Evolutionary conservation across 345 rosid genomes (phyloP).

Genomic region (Microthlaspi erraticum): DNA sequence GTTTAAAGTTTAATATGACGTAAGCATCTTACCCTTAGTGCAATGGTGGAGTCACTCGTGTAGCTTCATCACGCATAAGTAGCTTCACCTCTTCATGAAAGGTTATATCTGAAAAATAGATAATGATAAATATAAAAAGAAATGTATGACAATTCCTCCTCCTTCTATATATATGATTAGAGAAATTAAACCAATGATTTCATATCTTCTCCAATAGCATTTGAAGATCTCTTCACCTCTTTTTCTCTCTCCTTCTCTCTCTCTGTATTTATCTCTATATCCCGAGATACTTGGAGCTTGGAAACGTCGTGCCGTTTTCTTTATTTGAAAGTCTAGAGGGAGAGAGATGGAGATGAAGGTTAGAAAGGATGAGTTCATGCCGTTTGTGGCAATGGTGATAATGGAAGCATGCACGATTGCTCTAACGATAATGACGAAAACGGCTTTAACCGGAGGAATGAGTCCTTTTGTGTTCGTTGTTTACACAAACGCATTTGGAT

Average conservation of each 20-base stretch:
- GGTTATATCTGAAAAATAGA: conserved; percentile 49
- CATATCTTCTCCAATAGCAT: conserved; percentile 31
- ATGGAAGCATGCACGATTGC: conserved; percentile 79
- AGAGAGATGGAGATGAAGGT: conserved; percentile 38
- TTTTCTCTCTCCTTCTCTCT: not conserved
- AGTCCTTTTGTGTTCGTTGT: conserved; percentile 82
- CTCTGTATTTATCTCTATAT: conserved; percentile 6
- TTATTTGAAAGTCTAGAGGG: conserved; percentile 1
- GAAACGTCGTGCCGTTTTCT: conserved; percentile 34
- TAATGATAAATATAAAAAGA: conserved; percentile 30
- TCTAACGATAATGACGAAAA: conserved; percentile 70
- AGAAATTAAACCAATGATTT: conserved; percentile 36
- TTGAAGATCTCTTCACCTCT: conserved; percentile 4
- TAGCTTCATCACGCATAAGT: conserved; percentile 62
- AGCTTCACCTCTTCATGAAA: conserved; percentile 55
- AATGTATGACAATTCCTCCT: conserved; percentile 9
- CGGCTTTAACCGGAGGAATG: conserved; percentile 65
- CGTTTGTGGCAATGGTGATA: conserved; percentile 64
- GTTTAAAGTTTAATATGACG: conserved; percentile 36
- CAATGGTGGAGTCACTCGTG: conserved; percentile 54
- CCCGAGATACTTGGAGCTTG: conserved; percentile 40
- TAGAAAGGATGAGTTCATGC: conserved; percentile 46
- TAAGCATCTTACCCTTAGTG: conserved; percentile 47
- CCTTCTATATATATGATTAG: conserved; percentile 37
- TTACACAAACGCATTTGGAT: conserved; percentile 64